A percentile compares a stretch with the other conserved stretches of the same genome.
phyloP scores from a whole-genome alignment of 768 basidiomycete species.

The Russula abietina region DNA sequence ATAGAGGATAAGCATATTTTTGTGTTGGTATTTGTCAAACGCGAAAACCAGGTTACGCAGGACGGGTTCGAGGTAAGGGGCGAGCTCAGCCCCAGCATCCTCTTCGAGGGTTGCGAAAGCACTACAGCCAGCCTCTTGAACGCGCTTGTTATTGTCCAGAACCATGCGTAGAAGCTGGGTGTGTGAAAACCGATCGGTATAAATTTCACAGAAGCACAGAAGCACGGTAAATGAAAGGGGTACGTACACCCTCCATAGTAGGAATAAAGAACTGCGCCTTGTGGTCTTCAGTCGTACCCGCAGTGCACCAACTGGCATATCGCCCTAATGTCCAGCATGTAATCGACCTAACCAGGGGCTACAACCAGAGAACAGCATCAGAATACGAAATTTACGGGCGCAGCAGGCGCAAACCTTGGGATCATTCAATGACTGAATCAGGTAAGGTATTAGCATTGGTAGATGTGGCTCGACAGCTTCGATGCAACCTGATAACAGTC shows the following conservation, averaged over 20 bases:
- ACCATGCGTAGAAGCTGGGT: slow-evolving; percentile 93
- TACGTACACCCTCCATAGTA: slow-evolving; percentile 89
- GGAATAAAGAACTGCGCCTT: slow-evolving; percentile 89
- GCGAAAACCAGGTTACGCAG: slow-evolving; percentile 92
- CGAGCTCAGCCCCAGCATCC: slow-evolving; percentile 85
- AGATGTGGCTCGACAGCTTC: slow-evolving; percentile 93
- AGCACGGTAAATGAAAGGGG: slow-evolving; percentile 28
- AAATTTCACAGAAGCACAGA: slow-evolving; percentile 16
- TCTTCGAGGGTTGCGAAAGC: slow-evolving; percentile 98
- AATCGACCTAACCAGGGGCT: slow-evolving; percentile 97
- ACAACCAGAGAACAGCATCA: slow-evolving; percentile 16
- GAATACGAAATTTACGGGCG: not conserved
- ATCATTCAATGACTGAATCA: slow-evolving; percentile 86
- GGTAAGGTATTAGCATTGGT: slow-evolving; percentile 86
- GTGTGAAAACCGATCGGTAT: slow-evolving; percentile 12
- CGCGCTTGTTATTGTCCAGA: slow-evolving; percentile 95
- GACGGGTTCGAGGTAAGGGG: slow-evolving; percentile 92
- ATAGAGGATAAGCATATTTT: slow-evolving; percentile 97
- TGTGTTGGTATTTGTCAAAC: slow-evolving; percentile 98
- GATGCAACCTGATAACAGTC: slow-evolving; percentile 69
- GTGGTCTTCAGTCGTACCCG: slow-evolving; percentile 77
- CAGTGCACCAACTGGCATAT: slow-evolving; percentile 97
- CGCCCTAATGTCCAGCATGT: slow-evolving; percentile 99
- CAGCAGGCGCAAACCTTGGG: slow-evolving; percentile 58
- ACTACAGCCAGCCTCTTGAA: slow-evolving; percentile 98